A percentile compares a stretch with the other conserved stretches of the same genome.
Evolutionary conservation across 148 eudicot species (phyloP).

Genomic region (Cornus suecica): DNA sequence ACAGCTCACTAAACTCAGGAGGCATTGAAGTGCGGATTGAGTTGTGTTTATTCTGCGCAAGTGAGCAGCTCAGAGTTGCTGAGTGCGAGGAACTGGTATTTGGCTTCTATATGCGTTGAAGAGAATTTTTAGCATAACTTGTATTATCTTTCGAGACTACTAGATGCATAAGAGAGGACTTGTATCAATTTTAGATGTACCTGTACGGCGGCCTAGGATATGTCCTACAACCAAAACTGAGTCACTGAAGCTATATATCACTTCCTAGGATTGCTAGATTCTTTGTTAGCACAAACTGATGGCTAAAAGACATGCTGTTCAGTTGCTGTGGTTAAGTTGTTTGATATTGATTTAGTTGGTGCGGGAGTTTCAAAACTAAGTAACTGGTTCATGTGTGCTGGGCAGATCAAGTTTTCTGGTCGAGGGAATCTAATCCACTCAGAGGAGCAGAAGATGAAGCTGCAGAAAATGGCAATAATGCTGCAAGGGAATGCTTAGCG

Average conservation of each 20-base stretch:
- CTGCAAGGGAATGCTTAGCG: constrained; percentile 43
- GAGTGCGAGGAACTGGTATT: not conserved
- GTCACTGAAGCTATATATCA: not conserved
- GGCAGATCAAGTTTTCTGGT: constrained; percentile 49
- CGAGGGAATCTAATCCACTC: constrained; percentile 17
- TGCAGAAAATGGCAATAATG: constrained; percentile 6
- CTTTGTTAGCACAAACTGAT: not conserved
- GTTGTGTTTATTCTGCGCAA: too few relatives aligned
- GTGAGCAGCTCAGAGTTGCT: not conserved
- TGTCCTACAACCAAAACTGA: not conserved
- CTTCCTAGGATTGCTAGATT: not conserved
- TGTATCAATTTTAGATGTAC: not conserved
- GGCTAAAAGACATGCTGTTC: not conserved
- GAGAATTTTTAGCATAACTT: not conserved
- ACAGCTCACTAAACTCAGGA: too few relatives aligned
- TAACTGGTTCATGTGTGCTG: constrained; percentile 13
- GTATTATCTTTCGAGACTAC: too few relatives aligned
- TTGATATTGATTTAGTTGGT: not conserved
- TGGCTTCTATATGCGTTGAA: not conserved
- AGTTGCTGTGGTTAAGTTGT: not conserved
- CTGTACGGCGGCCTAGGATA: not conserved
- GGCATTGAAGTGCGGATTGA: too few relatives aligned
- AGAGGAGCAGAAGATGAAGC: constrained; percentile 26
- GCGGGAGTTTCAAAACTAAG: not conserved
- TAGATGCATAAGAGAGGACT: too few relatives aligned